A percentile compares a stretch with the other conserved stretches of the same genome.
Conservation (phyloP, 495 filamentous ascomycete genomes). For the Talaromyces wortmannii region DNA sequence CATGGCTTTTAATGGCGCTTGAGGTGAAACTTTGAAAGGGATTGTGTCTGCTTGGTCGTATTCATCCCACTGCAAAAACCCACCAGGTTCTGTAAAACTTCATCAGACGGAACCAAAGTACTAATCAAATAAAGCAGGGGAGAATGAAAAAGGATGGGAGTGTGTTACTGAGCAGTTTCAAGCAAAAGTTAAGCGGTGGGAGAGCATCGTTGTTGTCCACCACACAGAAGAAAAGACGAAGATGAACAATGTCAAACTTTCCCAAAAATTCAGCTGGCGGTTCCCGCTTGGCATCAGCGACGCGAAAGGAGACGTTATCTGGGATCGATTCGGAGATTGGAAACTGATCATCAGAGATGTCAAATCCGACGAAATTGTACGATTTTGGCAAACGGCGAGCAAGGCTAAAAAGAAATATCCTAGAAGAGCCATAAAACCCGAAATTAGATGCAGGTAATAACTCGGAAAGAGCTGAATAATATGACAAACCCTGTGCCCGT, state of each 20-base stretch:
- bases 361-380: conserved; percentile 22
- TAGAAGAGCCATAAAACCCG: not conserved
- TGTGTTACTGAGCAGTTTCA: conserved; percentile 22
- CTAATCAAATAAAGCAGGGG: not conserved
- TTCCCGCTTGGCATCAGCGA: conserved; percentile 17
- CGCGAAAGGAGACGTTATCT: conserved; percentile 13
- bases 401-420: not conserved
- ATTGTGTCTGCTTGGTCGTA: conserved; percentile 14
- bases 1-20: not conserved
- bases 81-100: conserved; percentile 21
- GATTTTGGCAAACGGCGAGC: not conserved
- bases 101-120: not conserved
- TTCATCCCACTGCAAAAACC: conserved; percentile 34
- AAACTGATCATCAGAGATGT: conserved; percentile 26
- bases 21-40: conserved; percentile 2
- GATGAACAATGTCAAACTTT: conserved; percentile 28
- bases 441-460: conserved; percentile 15
- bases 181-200: conserved; percentile 11
- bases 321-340: conserved; percentile 7
- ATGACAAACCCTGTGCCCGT: conserved; percentile 14
- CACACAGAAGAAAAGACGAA: conserved; percentile 20
- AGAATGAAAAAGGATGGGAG: not conserved
- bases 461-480: conserved; percentile 12
- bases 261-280: conserved; percentile 13
- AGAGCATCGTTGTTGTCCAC: conserved; percentile 14